Percentiles rank a stretch among this genome's conserved stretches.
These are phyloP conservation scores for Pyrus hybrid DNA, from an alignment of 331 rosid genomes.

Conservation along the genomic window DNA sequence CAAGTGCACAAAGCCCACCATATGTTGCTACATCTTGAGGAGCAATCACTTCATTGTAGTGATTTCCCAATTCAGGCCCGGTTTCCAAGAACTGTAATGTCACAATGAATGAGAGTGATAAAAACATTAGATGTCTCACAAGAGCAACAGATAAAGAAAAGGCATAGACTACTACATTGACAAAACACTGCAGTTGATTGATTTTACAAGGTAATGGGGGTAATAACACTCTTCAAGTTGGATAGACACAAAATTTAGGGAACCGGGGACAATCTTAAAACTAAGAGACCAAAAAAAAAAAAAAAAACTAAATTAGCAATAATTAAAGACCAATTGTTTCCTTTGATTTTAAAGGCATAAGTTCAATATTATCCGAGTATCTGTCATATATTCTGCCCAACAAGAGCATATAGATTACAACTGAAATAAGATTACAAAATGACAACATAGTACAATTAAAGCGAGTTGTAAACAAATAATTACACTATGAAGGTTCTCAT, in stretches of 20 bases:
- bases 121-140: not conserved
- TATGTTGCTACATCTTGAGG: slow-evolving; percentile 95
- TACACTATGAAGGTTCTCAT: not conserved
- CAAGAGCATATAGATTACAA: not conserved
- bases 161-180: not conserved
- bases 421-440: not conserved
- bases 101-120: slow-evolving; percentile 4
- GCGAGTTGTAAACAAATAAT: not conserved
- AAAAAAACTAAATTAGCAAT: not conserved
- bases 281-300: not conserved
- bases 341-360: not conserved
- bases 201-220: not conserved
- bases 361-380: not conserved
- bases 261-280: not conserved
- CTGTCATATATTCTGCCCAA: not conserved
- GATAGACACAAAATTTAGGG: not conserved
- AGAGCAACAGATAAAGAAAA: not conserved
- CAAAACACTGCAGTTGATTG: not conserved
- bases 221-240: not conserved
- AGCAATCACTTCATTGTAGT: slow-evolving; percentile 90
- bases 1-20: slow-evolving; percentile 99
- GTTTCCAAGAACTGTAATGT: slow-evolving; percentile 79
- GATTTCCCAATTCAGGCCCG: slow-evolving; percentile 62
- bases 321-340: not conserved
- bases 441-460: not conserved